phyloP scores from a whole-genome alignment of 441 rosid genomes.

The Bocquillonia castaneifolia region DNA sequence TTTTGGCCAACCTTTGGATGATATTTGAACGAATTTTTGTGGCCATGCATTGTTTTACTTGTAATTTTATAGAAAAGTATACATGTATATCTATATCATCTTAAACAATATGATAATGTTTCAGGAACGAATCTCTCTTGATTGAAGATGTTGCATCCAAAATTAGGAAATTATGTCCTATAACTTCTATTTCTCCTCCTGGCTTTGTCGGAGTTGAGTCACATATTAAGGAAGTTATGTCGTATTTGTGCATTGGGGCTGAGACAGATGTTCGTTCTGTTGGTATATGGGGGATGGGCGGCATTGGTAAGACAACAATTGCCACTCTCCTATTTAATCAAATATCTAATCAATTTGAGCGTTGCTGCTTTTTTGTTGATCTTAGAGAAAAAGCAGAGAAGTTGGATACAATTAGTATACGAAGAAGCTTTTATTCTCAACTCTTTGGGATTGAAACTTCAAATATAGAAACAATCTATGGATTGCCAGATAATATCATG shows the following conservation, averaged over 20 bases:
- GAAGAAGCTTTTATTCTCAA: background rate
- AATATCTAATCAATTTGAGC: background rate
- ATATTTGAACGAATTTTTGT: no score
- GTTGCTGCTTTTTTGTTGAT: background rate
- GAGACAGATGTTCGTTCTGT: slow-evolving; percentile 1
- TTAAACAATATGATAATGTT: no score
- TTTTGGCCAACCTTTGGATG: no score
- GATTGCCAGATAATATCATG: background rate
- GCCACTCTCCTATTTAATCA: background rate
- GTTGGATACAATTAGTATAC: background rate
- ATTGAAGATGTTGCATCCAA: no score
- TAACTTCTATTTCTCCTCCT: background rate
- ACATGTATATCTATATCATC: no score
- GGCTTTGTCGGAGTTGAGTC: background rate
- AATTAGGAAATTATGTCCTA: no score
- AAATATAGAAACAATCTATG: background rate
- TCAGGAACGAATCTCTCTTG: no score
- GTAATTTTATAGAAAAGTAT: no score
- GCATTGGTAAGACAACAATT: slow-evolving; percentile 18
- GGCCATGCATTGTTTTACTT: no score
- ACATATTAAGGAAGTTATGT: background rate
- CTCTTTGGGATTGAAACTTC: background rate
- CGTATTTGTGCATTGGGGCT: background rate
- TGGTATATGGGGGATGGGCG: slow-evolving; percentile 22
- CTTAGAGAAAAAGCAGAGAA: background rate